Conservation (phyloP, 352 stramenopile genomes). For the Globisporangium irregulare region DNA sequence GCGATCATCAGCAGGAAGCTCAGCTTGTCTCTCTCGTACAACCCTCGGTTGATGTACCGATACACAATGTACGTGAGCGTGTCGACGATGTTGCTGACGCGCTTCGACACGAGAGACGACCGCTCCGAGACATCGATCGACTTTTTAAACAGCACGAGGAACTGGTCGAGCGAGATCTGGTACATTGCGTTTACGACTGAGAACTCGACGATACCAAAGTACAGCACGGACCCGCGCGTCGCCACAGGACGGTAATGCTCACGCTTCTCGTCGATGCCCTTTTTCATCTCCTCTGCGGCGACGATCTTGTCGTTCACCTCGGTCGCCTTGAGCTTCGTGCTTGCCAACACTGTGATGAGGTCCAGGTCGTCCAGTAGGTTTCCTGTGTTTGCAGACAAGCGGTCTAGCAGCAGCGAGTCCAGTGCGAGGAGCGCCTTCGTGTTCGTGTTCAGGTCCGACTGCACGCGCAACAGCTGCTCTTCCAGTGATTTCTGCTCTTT, state of each 20-base stretch:
- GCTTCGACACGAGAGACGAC: slow-evolving; percentile 71
- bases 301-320: slow-evolving; percentile 91
- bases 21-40: slow-evolving; percentile 76
- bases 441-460: slow-evolving; percentile 83
- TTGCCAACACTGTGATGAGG: slow-evolving; percentile 80
- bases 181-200: slow-evolving; percentile 89
- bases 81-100: slow-evolving; percentile 87
- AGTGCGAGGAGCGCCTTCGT: slow-evolving; percentile 84
- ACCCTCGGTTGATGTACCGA: slow-evolving; percentile 67
- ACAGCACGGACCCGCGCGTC: slow-evolving; percentile 82
- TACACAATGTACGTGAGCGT: slow-evolving; percentile 83
- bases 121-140: slow-evolving; percentile 84
- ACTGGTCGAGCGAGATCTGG: slow-evolving; percentile 89
- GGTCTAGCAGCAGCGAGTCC: slow-evolving; percentile 84
- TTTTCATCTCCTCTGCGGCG: slow-evolving; percentile 82
- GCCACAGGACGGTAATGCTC: slow-evolving; percentile 90
- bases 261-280: slow-evolving; percentile 88
- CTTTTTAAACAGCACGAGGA: slow-evolving; percentile 82
- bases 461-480: slow-evolving; percentile 85
- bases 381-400: slow-evolving; percentile 80
- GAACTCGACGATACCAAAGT: slow-evolving; percentile 90
- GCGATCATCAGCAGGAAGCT: slow-evolving; percentile 70
- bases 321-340: slow-evolving; percentile 88
- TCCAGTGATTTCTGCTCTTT: slow-evolving; percentile 89
- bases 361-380: slow-evolving; percentile 89